Percentiles rank a stretch among this genome's conserved stretches.
Evolutionary conservation across 352 stramenopile genomes (phyloP).

Genomic region (Phytopythium kandeliae): DNA sequence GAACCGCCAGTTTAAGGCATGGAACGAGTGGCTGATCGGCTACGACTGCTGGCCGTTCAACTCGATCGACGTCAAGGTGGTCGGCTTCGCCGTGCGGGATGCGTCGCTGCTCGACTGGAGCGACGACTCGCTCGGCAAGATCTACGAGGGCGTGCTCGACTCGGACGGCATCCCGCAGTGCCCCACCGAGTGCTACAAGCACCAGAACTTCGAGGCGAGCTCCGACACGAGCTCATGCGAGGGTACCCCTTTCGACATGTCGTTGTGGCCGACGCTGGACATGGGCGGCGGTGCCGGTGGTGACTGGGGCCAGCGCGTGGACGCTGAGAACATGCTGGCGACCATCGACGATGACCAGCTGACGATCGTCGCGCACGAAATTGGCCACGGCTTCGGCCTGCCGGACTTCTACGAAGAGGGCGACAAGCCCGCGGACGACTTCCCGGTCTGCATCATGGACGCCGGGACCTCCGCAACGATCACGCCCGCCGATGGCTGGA

Average conservation of each 20-base stretch:
- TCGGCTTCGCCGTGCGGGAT: conserved; percentile 30
- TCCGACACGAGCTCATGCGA: conserved; percentile 30
- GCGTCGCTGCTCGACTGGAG: conserved; percentile 31
- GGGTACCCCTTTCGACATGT: conserved; percentile 36
- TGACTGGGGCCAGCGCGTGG: conserved; percentile 33
- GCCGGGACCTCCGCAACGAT: conserved; percentile 18
- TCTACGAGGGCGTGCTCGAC: conserved; percentile 19
- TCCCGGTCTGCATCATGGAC: conserved; percentile 20
- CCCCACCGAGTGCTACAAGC: conserved; percentile 34
- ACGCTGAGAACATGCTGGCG: conserved; percentile 24
- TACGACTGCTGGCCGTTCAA: conserved; percentile 38
- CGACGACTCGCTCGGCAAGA: conserved; percentile 28
- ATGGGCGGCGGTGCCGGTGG: conserved; percentile 22
- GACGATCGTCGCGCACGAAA: conserved; percentile 35
- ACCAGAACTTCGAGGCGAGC: conserved; percentile 21
- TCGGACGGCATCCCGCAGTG: conserved; percentile 14
- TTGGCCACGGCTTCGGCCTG: conserved; percentile 32
- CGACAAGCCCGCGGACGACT: conserved; percentile 9
- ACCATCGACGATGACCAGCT: conserved; percentile 20
- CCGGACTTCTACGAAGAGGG: conserved; percentile 14
- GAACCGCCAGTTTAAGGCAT: conserved; percentile 18
- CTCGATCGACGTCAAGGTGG: conserved; percentile 31
- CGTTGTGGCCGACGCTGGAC: conserved; percentile 33
- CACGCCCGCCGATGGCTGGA: conserved; percentile 23
- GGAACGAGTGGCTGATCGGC: conserved; percentile 18